Conservation (phyloP, 2,329 filamentous ascomycete species). For the Pestalotiopsis sp. region DNA sequence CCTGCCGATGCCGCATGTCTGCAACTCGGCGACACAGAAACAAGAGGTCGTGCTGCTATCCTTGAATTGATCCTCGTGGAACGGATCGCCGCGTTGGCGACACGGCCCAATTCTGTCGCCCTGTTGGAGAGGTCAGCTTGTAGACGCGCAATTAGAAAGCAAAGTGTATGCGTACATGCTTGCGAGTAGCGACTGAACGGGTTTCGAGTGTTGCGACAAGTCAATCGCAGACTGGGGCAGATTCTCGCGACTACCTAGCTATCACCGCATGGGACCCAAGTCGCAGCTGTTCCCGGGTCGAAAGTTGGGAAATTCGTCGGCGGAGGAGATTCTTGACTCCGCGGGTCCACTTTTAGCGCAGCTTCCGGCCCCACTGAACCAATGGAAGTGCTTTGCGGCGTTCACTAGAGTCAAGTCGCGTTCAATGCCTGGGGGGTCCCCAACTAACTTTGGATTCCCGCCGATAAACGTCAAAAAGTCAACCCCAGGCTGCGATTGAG, state of each 20-base stretch:
- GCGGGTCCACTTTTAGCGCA: constrained; percentile 2
- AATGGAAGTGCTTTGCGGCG: not conserved
- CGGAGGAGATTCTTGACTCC: constrained; percentile 1
- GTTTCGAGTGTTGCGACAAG: not conserved
- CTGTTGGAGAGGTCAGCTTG: not conserved
- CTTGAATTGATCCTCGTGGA: not conserved
- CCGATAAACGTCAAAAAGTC: constrained; percentile 6
- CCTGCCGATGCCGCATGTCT: not conserved
- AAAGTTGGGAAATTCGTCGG: constrained; percentile 7
- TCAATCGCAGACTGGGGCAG: not conserved
- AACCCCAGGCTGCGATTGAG: not conserved
- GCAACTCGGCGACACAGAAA: not conserved
- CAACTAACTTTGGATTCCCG: not conserved
- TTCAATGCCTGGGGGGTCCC: not conserved
- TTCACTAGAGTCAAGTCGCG: not conserved
- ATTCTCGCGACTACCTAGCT: not conserved
- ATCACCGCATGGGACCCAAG: not conserved
- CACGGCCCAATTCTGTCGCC: constrained; percentile 14
- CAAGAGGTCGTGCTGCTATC: not conserved
- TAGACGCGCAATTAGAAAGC: not conserved
- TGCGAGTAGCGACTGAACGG: not conserved
- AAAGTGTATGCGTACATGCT: constrained; percentile 9
- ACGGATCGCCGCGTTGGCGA: constrained; percentile 16
- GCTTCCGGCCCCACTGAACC: not conserved
- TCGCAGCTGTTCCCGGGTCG: not conserved